Evolutionary conservation across 2,329 filamentous ascomycete species (phyloP), one percentile per base, ranked within the genome.

Genomic region (Paraphaeosphaeria sporulosa): DNA sequence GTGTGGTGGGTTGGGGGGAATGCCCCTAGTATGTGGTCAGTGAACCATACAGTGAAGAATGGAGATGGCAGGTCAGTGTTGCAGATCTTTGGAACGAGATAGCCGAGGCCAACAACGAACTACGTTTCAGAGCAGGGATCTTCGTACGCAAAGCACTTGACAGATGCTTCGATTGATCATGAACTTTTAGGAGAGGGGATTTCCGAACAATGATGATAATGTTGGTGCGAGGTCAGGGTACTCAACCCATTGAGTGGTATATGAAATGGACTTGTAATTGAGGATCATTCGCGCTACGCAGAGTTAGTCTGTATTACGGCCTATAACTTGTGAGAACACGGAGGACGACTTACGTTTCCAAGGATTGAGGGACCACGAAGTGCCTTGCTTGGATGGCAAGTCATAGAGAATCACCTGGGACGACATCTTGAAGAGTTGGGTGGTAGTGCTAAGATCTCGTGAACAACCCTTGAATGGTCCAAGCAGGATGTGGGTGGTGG

Each of bases 251-350:
- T 87, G 79, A 0, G 87, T 90, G 70, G 83, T 82, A 76, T 90
- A 91, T 32, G 86, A 81, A 8, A 90, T 68, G 1, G 79, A 79
- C 72, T 91, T 91, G 76, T 83, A 90, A 76, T 90, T 90, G 25
- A 91, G 78, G 3, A 83, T 72, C 36, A 90, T 71, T 1, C 89
- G 86, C 38, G 85, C 86, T 77, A 88, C 90, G 87, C 87, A 90
- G 7, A n/a, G 3, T 6, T 40, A 6, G 30, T 1, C 42, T 7
- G 21, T 44, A 10, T 27, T 25, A 25, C 23, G 5, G 5, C 23
- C 5, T 25, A 10, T n/a, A 23, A 5, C 23, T 15, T 48, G 10
- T 32, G 13, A 6, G 25, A 15, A 23, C 4, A 23, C n/a, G 13
- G 4, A 21, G 87, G 83, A 71, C 90, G 90, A 40, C 38, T 25